Evolutionary conservation across 2,329 filamentous ascomycete genomes (phyloP).

Genomic region (Sphaerulina vaccinii): DNA sequence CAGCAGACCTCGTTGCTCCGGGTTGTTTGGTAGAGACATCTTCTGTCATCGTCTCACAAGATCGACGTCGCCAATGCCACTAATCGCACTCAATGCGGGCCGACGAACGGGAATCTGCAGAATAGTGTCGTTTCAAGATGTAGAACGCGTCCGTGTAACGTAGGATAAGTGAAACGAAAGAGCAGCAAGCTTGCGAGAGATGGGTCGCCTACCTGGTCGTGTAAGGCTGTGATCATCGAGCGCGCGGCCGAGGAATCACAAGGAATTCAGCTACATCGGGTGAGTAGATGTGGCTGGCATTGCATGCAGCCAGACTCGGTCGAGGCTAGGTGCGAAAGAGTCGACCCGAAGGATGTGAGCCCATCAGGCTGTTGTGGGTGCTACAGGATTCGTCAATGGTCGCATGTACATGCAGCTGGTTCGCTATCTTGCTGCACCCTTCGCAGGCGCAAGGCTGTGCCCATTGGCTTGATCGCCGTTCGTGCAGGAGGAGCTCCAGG

Average conservation of each 20-base stretch:
- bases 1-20: constrained; percentile 21
- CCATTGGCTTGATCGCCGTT: neutral
- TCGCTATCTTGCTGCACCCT: neutral
- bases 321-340: constrained; percentile 3
- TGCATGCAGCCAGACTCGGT: constrained; percentile 8
- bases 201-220: neutral
- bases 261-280: neutral
- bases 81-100: constrained; percentile 8
- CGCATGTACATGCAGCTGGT: neutral
- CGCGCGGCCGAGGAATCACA: constrained; percentile 1
- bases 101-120: constrained; percentile 9
- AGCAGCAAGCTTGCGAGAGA: constrained; percentile 1
- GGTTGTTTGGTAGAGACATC: constrained; percentile 18
- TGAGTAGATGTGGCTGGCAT: constrained; percentile 8
- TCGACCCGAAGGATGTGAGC: neutral
- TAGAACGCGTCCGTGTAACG: neutral
- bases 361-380: neutral
- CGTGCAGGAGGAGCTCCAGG: neutral
- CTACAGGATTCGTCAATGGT: neutral
- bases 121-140: constrained; percentile 14
- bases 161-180: constrained; percentile 5
- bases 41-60: constrained; percentile 10
- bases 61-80: constrained; percentile 10
- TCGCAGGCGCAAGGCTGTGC: constrained; percentile 1
- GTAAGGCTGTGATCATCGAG: neutral